Evolutionary conservation across 805 yeast genomes (phyloP).

Genomic region (Yarrowia sp.): DNA sequence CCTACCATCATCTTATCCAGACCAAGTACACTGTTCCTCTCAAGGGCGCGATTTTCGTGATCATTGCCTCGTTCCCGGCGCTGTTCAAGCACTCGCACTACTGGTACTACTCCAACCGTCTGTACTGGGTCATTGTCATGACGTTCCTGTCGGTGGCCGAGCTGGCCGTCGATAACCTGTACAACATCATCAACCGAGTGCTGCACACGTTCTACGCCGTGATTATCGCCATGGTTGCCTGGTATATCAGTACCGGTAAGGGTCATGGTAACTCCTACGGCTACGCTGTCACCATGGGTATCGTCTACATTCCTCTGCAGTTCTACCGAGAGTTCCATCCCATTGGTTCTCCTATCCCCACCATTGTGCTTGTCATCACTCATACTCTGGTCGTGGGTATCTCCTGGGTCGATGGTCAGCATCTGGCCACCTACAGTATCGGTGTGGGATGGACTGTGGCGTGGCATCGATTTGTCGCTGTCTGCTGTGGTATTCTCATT

Average conservation of each 20-base stretch:
- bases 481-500: slow-evolving; percentile 47
- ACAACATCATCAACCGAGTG: slow-evolving; percentile 46
- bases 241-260: slow-evolving; percentile 50
- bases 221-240: slow-evolving; percentile 48
- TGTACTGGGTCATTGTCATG: slow-evolving; percentile 50
- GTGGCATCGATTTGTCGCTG: slow-evolving; percentile 50
- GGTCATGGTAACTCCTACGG: slow-evolving; percentile 51
- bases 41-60: slow-evolving; percentile 44
- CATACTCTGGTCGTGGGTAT: slow-evolving; percentile 48
- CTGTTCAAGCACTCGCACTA: slow-evolving; percentile 45
- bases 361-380: slow-evolving; percentile 47
- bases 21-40: slow-evolving; percentile 44
- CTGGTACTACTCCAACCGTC: slow-evolving; percentile 44
- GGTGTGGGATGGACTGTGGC: slow-evolving; percentile 49
- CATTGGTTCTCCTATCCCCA: slow-evolving; percentile 47
- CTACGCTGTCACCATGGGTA: slow-evolving; percentile 45
- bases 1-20: slow-evolving; percentile 24
- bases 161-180: slow-evolving; percentile 49
- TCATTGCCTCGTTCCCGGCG: slow-evolving; percentile 45
- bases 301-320: slow-evolving; percentile 40
- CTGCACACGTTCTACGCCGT: slow-evolving; percentile 48
- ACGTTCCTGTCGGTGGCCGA: slow-evolving; percentile 47
- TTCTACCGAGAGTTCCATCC: slow-evolving; percentile 48
- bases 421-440: slow-evolving; percentile 42
- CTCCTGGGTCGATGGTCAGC: slow-evolving; percentile 47